These are phyloP conservation scores for Chaetomium cochliodes DNA, from an alignment of 495 filamentous ascomycete genomes.

Conservation along the genomic window DNA sequence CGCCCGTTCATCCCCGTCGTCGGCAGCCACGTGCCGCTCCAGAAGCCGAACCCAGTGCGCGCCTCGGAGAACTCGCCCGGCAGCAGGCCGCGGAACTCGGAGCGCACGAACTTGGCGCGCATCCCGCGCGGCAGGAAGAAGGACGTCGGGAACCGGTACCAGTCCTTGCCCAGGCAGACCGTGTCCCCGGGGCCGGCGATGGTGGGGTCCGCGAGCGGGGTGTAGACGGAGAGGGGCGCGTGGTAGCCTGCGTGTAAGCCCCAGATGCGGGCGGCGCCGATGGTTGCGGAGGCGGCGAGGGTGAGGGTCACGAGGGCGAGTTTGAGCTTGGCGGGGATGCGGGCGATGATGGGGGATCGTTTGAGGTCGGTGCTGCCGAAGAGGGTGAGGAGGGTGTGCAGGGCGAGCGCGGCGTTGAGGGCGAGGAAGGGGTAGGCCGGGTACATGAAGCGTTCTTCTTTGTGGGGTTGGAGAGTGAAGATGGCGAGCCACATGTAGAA, in stretches of 20 bases:
- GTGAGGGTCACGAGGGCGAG: conserved; percentile 55
- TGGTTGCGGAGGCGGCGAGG: conserved; percentile 57
- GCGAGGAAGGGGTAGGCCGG: conserved; percentile 89
- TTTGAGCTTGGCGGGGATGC: conserved; percentile 69
- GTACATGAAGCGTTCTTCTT: conserved; percentile 99
- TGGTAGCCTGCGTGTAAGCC: conserved; percentile 83
- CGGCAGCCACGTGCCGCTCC: conserved; percentile 74
- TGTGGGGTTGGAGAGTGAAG: conserved; percentile 90
- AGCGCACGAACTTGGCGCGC: conserved; percentile 82
- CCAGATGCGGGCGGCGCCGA: conserved; percentile 69
- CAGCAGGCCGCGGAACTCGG: conserved; percentile 83
- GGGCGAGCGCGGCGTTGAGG: conserved; percentile 83
- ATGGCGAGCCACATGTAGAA: conserved; percentile 95
- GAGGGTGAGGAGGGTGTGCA: conserved; percentile 73
- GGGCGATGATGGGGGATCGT: conserved; percentile 55
- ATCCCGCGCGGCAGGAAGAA: conserved; percentile 81
- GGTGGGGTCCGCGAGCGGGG: conserved; percentile 41
- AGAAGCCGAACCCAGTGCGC: conserved; percentile 57
- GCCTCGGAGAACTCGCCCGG: conserved; percentile 87
- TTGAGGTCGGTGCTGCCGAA: conserved; percentile 67
- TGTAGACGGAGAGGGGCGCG: conserved; percentile 77
- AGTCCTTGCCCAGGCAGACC: conserved; percentile 94
- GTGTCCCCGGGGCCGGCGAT: conserved; percentile 57
- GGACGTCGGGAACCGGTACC: conserved; percentile 95
- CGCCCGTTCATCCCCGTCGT: conserved; percentile 88